These are phyloP conservation scores for Lodderomyces oxycetoniae DNA, from an alignment of 1,139 yeast genomes.

Conservation along the genomic window DNA sequence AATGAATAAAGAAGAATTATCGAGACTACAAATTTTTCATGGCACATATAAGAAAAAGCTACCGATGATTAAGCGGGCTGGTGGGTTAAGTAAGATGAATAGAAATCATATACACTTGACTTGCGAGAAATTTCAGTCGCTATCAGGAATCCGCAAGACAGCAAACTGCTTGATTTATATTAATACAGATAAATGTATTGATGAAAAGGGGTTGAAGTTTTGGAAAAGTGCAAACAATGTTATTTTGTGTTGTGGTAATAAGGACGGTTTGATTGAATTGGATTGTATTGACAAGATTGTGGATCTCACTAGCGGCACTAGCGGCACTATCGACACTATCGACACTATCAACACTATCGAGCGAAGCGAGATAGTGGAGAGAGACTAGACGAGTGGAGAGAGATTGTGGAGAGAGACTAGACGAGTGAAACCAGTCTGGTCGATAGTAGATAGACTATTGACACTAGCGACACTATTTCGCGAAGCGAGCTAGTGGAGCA, in stretches of 20 bases:
- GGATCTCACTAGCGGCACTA: conserved; percentile 16
- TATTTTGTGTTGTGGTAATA: conserved; percentile 60
- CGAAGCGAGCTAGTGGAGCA: too few relatives aligned
- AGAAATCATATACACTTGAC: conserved; percentile 82
- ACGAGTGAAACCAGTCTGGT: too few relatives aligned
- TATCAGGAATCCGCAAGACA: conserved; percentile 69
- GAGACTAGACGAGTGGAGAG: too few relatives aligned
- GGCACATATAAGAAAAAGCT: conserved; percentile 67
- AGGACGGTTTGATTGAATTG: conserved; percentile 46
- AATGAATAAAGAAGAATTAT: conserved; percentile 18
- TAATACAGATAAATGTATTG: conserved; percentile 45
- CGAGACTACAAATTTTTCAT: conserved; percentile 52
- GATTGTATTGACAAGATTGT: conserved; percentile 40
- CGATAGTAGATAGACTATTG: too few relatives aligned
- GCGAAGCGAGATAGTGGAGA: too few relatives aligned
- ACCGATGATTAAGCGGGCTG: conserved; percentile 42
- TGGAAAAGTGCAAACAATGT: conserved; percentile 71
- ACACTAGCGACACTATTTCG: too few relatives aligned
- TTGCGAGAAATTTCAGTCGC: conserved; percentile 27
- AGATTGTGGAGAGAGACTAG: too few relatives aligned
- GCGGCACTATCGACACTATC: too few relatives aligned
- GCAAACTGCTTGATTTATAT: conserved; percentile 61
- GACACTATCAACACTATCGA: too few relatives aligned
- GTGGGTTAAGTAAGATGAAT: conserved; percentile 64
- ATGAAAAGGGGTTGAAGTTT: conserved; percentile 44